Evolutionary conservation across 2,329 filamentous ascomycete genomes (phyloP).

Genomic region (Nothomitra cinnamomea): DNA sequence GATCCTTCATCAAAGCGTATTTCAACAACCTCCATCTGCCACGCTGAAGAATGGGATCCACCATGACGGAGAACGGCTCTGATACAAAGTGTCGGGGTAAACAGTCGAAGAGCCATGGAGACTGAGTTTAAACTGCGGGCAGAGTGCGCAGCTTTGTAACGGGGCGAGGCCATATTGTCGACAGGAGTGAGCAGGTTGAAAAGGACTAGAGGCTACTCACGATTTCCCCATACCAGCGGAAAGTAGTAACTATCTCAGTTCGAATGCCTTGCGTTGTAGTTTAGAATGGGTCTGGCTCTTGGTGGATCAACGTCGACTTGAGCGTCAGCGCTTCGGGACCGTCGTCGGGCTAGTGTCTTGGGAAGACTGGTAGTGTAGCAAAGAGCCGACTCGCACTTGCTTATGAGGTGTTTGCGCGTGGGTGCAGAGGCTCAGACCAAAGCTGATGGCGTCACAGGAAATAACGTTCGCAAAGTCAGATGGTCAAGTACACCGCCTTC

Average conservation of each 20-base stretch:
- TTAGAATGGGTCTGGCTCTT: too few relatives aligned
- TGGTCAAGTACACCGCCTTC: not conserved
- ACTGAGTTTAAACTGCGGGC: too few relatives aligned
- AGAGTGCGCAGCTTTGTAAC: not conserved
- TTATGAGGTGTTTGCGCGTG: not conserved
- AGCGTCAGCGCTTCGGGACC: not conserved
- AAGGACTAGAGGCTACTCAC: conserved; percentile 25
- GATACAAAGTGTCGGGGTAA: not conserved
- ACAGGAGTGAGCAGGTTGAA: not conserved
- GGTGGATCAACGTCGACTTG: too few relatives aligned
- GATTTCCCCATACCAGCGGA: conserved; percentile 32
- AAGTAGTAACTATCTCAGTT: not conserved
- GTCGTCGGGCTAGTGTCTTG: not conserved
- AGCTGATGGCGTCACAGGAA: not conserved
- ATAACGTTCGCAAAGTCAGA: not conserved
- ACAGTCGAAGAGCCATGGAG: not conserved
- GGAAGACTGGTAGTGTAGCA: not conserved
- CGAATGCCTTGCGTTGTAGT: not conserved
- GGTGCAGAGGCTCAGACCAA: not conserved
- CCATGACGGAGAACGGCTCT: not conserved
- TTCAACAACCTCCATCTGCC: not conserved
- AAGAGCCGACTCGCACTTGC: not conserved
- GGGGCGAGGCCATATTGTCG: conserved; percentile 2
- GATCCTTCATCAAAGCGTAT: not conserved
- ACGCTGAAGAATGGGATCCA: not conserved